Base-by-base conservation (phyloP, 2,329 filamentous ascomycete species). In the Parasarocladium wereldwijsianum region DNA sequence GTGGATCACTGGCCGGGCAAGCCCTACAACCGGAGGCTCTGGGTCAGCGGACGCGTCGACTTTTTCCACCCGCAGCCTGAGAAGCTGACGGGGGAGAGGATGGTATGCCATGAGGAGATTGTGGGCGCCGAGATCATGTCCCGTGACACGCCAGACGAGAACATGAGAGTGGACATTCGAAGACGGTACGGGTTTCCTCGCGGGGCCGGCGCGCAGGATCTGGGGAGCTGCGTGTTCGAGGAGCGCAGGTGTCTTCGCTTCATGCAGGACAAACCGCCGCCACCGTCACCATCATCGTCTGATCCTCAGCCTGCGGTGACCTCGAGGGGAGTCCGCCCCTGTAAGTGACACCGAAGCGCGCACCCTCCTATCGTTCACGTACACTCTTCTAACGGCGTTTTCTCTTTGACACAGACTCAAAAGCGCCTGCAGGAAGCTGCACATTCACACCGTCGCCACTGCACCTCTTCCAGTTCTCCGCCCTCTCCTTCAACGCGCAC, bases 21-120 rank as follows among this genome's bases (percentile, higher is more conserved):
- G 4, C 73, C 75, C 1, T 93, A 81, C 48, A 15, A 10, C 22
- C 69, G 81, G 14, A 74, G 90, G 12, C 72, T 98, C 58, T 98
- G 90, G 90, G 83, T 82, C 10, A 85, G 86, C 18, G 90, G 87
- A 0, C n/a, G n/a, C n/a, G n/a, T n/a, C n/a, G n/a, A n/a, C n/a
- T n/a, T n/a, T n/a, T n/a, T n/a, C n/a, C n/a, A n/a, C n/a, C n/a
- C n/a, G n/a, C n/a, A n/a, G n/a, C n/a, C n/a, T n/a, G n/a, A n/a
- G n/a, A n/a, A n/a, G n/a, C n/a, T n/a, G n/a, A n/a, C n/a, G 31
- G 52, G 55, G 3, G 32, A 52, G 8, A 34, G 43, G 0, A 60
- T 44, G 13, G 38, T 54, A 3, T 72, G 68, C 23, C 41, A 49
- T 8, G 68, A 72, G 49, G 44, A 36, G 6, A 52, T 70, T 16